phyloP scores from a whole-genome alignment of 2,329 filamentous ascomycete genomes.

The Acrocalymma vagum region DNA sequence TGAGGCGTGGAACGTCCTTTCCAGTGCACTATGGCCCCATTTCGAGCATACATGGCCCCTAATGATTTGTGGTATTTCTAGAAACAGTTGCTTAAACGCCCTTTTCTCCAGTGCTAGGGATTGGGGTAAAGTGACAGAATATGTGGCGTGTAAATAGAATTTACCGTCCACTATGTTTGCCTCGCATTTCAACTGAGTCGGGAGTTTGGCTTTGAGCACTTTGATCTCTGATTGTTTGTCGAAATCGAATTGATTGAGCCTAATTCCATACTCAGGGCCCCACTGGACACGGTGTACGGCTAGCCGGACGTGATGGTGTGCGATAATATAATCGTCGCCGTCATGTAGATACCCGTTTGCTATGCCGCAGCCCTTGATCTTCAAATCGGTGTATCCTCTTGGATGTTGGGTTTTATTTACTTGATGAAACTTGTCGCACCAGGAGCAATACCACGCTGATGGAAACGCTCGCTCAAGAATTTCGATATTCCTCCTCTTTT shows the following conservation, averaged over 20 bases:
- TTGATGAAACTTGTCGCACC: conserved; percentile 42
- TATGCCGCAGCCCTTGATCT: conserved; percentile 32
- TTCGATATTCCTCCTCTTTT: conserved; percentile 31
- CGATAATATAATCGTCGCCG: conserved; percentile 24
- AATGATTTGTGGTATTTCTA: too few species aligned
- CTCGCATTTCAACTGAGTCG: conserved; percentile 6
- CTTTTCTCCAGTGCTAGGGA: too few species aligned
- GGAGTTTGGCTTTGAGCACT: conserved; percentile 18
- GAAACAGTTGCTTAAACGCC: too few species aligned
- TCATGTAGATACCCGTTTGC: conserved; percentile 36
- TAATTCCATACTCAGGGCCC: conserved; percentile 35
- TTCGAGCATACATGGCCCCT: too few species aligned
- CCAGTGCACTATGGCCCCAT: too few species aligned
- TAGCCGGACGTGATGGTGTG: conserved; percentile 39
- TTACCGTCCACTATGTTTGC: conserved; percentile 22
- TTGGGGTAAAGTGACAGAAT: not conserved
- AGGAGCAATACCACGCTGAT: conserved; percentile 42
- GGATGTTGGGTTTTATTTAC: too few species aligned
- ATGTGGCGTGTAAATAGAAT: conserved; percentile 28
- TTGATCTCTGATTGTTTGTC: too few species aligned
- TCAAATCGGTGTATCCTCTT: too few species aligned
- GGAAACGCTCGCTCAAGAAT: conserved; percentile 44
- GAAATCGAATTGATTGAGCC: too few species aligned
- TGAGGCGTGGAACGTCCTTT: too few species aligned
- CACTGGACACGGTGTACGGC: conserved; percentile 26